phyloP scores from a whole-genome alignment of 2,329 filamentous ascomycete genomes.

The Colletotrichum cuscutae region DNA sequence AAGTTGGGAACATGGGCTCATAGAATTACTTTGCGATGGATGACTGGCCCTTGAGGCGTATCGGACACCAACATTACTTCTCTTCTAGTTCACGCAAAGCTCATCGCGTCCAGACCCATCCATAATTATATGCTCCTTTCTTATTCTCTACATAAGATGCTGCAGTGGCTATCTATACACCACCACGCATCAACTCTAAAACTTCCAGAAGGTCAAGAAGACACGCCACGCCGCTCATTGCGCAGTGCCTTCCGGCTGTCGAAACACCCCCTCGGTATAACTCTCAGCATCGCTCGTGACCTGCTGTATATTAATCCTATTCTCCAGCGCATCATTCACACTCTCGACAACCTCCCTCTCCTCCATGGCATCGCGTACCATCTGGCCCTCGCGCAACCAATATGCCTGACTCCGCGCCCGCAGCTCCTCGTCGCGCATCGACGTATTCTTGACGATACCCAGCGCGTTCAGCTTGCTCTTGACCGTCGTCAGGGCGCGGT shows the following conservation, averaged over 20 bases:
- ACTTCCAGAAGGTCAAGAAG: background rate
- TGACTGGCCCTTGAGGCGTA: conserved; percentile 23
- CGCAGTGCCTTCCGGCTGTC: conserved; percentile 41
- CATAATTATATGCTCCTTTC: background rate
- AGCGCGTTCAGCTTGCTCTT: conserved; percentile 77
- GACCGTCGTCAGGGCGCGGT: conserved; percentile 66
- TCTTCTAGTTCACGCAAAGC: background rate
- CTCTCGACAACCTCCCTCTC: conserved; percentile 79
- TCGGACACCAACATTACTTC: conserved; percentile 15
- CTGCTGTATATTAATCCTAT: conserved; percentile 69
- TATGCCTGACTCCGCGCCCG: conserved; percentile 75
- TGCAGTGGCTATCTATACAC: background rate
- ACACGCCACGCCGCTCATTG: conserved; percentile 7
- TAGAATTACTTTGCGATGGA: background rate
- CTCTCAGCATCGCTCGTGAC: conserved; percentile 73
- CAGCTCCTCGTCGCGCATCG: conserved; percentile 77
- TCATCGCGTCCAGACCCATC: background rate
- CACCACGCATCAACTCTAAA: background rate
- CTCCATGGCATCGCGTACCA: conserved; percentile 82
- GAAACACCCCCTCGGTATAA: conserved; percentile 61
- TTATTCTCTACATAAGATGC: background rate
- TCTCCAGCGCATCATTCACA: conserved; percentile 73
- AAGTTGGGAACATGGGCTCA: background rate
- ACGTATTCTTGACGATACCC: conserved; percentile 83
- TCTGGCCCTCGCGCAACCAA: conserved; percentile 80